Evolutionary conservation across 441 rosid species (phyloP).

Genomic region (Arabidopsis lyrata): DNA sequence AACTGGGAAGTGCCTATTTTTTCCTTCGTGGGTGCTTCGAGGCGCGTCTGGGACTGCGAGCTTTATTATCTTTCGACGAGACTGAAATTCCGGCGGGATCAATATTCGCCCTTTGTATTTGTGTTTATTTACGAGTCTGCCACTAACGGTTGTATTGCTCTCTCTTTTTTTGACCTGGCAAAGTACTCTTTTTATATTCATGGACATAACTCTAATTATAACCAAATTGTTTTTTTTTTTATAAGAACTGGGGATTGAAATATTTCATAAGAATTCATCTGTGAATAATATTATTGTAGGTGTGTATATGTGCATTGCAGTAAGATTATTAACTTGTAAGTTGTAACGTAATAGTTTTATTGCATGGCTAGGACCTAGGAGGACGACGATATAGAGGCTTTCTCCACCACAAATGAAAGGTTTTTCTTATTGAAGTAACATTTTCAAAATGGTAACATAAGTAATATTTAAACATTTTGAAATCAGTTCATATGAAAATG

Average conservation of each 20-base stretch:
- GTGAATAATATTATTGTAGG: background rate
- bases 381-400: background rate
- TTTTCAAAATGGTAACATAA: background rate
- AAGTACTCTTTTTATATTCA: no score
- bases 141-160: slow-evolving; percentile 69
- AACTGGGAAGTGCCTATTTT: slow-evolving; percentile 36
- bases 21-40: slow-evolving; percentile 48
- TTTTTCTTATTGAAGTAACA: slow-evolving; percentile 21
- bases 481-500: slow-evolving; percentile 35
- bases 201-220: no score
- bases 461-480: slow-evolving; percentile 13
- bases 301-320: background rate
- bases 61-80: slow-evolving; percentile 46
- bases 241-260: no score
- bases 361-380: background rate
- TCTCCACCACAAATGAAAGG: background rate
- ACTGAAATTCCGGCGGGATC: slow-evolving; percentile 71
- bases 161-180: slow-evolving; percentile 47
- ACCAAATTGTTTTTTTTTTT: no score
- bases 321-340: background rate
- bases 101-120: slow-evolving; percentile 33
- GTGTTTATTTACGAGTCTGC: slow-evolving; percentile 43
- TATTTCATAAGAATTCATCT: no score
- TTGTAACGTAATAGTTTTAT: background rate
- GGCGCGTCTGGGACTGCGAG: slow-evolving; percentile 52